A percentile compares a stretch with the other conserved stretches of the same genome.
Conservation (phyloP, 2,329 filamentous ascomycete genomes). For the Fusarium nanum region DNA sequence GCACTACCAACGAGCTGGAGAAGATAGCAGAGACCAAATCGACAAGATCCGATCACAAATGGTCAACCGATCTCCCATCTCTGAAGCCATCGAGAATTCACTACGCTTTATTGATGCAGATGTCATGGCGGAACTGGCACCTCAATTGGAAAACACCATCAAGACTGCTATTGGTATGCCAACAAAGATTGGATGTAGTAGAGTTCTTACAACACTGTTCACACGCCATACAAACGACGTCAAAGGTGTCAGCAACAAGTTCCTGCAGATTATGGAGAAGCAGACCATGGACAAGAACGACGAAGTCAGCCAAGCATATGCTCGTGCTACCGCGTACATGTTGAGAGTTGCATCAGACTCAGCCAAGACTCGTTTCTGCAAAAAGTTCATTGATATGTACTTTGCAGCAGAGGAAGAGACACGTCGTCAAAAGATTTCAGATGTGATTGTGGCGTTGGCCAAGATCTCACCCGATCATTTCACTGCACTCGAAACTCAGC, state of each 20-base stretch:
- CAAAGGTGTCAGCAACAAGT: conserved; percentile 77
- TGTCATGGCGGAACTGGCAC: conserved; percentile 80
- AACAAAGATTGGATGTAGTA: conserved; percentile 90
- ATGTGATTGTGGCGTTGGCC: conserved; percentile 84
- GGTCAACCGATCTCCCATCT: conserved; percentile 88
- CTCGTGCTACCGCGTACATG: conserved; percentile 86
- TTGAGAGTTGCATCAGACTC: conserved; percentile 68
- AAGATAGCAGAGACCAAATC: conserved; percentile 87
- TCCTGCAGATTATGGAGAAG: conserved; percentile 82
- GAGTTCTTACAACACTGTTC: conserved; percentile 85
- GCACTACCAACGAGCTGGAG: conserved; percentile 88
- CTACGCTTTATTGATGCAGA: conserved; percentile 83
- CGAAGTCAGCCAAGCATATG: conserved; percentile 90
- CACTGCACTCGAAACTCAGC: conserved; percentile 75
- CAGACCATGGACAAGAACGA: conserved; percentile 92
- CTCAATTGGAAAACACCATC: conserved; percentile 80
- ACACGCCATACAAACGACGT: conserved; percentile 83
- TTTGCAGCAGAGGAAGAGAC: conserved; percentile 83
- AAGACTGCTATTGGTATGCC: conserved; percentile 90
- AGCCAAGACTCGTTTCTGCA: conserved; percentile 63
- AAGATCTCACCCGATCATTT: conserved; percentile 93
- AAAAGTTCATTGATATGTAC: conserved; percentile 75
- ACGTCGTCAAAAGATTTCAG: conserved; percentile 79
- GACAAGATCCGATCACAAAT: conserved; percentile 86
- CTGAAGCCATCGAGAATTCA: conserved; percentile 90